Percentiles rank a stretch among this genome's conserved stretches.
Evolutionary conservation across 169 alveolate species (phyloP).

Genomic region (Plasmodium coatneyi): DNA sequence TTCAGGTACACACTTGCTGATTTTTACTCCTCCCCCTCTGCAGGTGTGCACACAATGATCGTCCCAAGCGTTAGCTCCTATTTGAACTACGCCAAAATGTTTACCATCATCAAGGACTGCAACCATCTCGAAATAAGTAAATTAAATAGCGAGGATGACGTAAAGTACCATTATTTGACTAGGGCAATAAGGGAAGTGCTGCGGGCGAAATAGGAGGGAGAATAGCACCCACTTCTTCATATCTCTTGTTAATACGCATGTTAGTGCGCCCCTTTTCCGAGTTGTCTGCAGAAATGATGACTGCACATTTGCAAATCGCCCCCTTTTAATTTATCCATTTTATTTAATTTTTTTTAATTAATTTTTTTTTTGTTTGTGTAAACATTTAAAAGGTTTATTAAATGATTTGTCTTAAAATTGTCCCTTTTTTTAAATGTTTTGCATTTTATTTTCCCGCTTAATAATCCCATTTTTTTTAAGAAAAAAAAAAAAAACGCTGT

Average conservation of each 20-base stretch:
- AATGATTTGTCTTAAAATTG: neutral
- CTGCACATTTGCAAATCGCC: neutral
- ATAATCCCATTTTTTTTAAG: neutral
- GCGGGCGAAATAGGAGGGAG: neutral
- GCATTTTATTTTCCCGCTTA: neutral
- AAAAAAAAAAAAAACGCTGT: neutral
- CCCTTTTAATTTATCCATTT: neutral
- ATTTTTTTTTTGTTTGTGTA: neutral
- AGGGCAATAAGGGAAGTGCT: conserved; percentile 27
- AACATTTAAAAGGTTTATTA: neutral
- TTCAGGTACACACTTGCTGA: neutral
- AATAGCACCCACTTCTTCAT: neutral
- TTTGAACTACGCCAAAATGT: conserved; percentile 39
- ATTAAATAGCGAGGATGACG: conserved; percentile 49
- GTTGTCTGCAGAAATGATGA: neutral
- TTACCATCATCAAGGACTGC: conserved; percentile 45
- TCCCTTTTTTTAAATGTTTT: neutral
- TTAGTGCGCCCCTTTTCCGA: neutral
- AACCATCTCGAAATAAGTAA: conserved; percentile 58
- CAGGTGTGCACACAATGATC: conserved; percentile 58
- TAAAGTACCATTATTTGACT: conserved; percentile 58
- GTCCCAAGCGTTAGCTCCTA: conserved; percentile 31
- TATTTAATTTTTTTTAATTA: neutral
- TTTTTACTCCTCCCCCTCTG: neutral
- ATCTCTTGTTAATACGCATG: neutral